phyloP scores from a whole-genome alignment of 2,329 filamentous ascomycete genomes.

The Cytospora mali region DNA sequence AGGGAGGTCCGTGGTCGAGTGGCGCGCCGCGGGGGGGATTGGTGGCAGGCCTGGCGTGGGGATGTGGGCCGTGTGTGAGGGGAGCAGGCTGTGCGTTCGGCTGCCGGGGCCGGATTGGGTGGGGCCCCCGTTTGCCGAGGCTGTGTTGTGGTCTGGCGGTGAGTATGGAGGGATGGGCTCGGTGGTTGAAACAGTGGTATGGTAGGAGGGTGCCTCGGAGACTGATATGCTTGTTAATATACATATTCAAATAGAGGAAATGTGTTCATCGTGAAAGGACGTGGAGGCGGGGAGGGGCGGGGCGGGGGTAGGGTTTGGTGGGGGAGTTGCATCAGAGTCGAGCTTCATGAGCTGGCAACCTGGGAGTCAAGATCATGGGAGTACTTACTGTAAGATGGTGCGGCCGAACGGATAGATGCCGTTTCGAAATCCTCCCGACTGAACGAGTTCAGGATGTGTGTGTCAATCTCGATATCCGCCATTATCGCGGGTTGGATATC shows the following conservation, averaged over 20 bases:
- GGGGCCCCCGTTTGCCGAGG: conserved; percentile 20
- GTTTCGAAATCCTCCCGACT: conserved; percentile 65
- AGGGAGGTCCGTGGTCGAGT: conserved; percentile 40
- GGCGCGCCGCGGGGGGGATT: conserved; percentile 43
- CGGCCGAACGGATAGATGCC: conserved; percentile 65
- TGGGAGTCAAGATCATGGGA: background rate
- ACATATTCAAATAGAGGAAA: too few species aligned
- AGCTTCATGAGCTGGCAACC: background rate
- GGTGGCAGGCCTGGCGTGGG: conserved; percentile 51
- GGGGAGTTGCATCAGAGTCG: background rate
- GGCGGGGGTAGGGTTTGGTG: background rate
- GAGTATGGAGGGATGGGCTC: conserved; percentile 57
- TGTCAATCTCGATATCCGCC: conserved; percentile 23
- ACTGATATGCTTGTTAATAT: conserved; percentile 45
- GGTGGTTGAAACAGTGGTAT: conserved; percentile 49
- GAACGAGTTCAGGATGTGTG: conserved; percentile 19
- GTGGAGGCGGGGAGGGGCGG: background rate
- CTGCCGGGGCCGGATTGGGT: conserved; percentile 24
- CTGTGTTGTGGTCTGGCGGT: conserved; percentile 36
- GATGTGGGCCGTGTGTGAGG: conserved; percentile 43
- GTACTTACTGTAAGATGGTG: conserved; percentile 67
- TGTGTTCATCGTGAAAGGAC: too few species aligned
- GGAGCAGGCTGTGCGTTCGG: conserved; percentile 30
- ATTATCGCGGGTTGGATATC: conserved; percentile 12
- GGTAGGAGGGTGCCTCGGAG: conserved; percentile 67